Conservation (phyloP, 371 early-diverging fungal species). For the Enteropsectra breve region DNA sequence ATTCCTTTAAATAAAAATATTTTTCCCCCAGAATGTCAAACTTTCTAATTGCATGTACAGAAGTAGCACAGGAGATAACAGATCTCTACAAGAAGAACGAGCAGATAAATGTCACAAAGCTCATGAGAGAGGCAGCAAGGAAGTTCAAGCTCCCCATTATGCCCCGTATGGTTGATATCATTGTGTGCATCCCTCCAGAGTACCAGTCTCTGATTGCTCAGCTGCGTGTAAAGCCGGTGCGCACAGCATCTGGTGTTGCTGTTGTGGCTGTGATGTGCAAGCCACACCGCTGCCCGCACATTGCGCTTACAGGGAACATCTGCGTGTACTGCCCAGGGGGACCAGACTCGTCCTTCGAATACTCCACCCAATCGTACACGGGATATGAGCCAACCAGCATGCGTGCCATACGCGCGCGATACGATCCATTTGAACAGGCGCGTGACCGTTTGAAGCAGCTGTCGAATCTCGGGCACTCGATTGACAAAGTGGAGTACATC, state of each 20-base stretch:
- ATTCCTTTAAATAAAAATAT: too few relatives aligned
- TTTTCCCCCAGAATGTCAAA: slow-evolving; percentile 46
- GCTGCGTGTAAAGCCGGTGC: slow-evolving; percentile 86
- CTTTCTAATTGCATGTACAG: slow-evolving; percentile 45
- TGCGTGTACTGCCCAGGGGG: slow-evolving; percentile 98
- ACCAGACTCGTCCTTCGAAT: slow-evolving; percentile 98
- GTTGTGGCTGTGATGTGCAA: slow-evolving; percentile 99
- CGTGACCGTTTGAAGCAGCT: slow-evolving; percentile 88
- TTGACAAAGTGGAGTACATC: slow-evolving; percentile 96
- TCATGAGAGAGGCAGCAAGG: slow-evolving; percentile 47
- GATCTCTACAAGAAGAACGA: slow-evolving; percentile 51
- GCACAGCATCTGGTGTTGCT: slow-evolving; percentile 95
- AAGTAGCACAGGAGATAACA: slow-evolving; percentile 43
- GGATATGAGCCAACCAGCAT: slow-evolving; percentile 99
- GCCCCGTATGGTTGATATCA: slow-evolving; percentile 93
- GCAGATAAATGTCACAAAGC: slow-evolving; percentile 42
- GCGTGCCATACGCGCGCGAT: slow-evolving; percentile 96
- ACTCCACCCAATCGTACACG: slow-evolving; percentile 98
- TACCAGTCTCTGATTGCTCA: slow-evolving; percentile 73
- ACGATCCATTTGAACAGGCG: slow-evolving; percentile 93
- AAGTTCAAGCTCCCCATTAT: slow-evolving; percentile 62
- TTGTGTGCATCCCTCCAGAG: slow-evolving; percentile 88
- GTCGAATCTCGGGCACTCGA: slow-evolving; percentile 79
- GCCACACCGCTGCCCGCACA: slow-evolving; percentile 98
- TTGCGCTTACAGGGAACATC: slow-evolving; percentile 98